Evolutionary conservation across 2,329 filamentous ascomycete genomes (phyloP).

Genomic region (Fusarium piperis): DNA sequence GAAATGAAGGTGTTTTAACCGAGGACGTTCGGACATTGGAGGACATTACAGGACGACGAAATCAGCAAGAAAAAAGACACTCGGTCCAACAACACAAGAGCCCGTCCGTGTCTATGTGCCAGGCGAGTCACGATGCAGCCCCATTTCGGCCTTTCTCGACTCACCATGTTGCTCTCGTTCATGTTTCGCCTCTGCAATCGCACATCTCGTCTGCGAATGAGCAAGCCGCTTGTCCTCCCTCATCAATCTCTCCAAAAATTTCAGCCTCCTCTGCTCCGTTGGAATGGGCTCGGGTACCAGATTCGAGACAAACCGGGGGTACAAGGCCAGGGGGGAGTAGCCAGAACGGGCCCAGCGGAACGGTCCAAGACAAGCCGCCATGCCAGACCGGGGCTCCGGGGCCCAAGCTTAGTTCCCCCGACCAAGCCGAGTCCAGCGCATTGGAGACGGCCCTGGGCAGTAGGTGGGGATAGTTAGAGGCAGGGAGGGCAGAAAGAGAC

Average conservation of each 20-base stretch:
- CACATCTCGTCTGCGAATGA: not conserved
- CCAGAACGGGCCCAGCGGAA: slow-evolving; percentile 38
- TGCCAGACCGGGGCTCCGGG: slow-evolving; percentile 23
- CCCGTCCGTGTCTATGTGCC: slow-evolving; percentile 1
- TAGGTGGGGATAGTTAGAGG: slow-evolving; percentile 8
- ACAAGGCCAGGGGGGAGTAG: slow-evolving; percentile 19
- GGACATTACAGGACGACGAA: not conserved
- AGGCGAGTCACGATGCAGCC: slow-evolving; percentile 22
- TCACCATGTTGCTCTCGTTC: not conserved
- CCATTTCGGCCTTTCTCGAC: slow-evolving; percentile 14
- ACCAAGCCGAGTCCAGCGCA: slow-evolving; percentile 25
- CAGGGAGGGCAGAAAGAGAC: not conserved
- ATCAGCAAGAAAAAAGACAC: not conserved
- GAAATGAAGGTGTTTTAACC: slow-evolving; percentile 3
- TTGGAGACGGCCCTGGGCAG: slow-evolving; percentile 30
- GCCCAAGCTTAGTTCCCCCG: slow-evolving; percentile 36
- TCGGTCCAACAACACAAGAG: not conserved
- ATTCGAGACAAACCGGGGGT: slow-evolving; percentile 33
- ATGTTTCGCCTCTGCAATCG: not conserved
- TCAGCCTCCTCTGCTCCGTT: slow-evolving; percentile 30
- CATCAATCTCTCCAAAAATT: slow-evolving; percentile 15
- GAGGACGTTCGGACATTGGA: not conserved
- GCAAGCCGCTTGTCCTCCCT: slow-evolving; percentile 7
- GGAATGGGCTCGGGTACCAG: slow-evolving; percentile 37
- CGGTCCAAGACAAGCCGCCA: slow-evolving; percentile 40